Percentiles rank a stretch among this genome's conserved stretches.
These are phyloP conservation scores for Glycine soja DNA, from an alignment of 306 rosid genomes.

Conservation along the genomic window DNA sequence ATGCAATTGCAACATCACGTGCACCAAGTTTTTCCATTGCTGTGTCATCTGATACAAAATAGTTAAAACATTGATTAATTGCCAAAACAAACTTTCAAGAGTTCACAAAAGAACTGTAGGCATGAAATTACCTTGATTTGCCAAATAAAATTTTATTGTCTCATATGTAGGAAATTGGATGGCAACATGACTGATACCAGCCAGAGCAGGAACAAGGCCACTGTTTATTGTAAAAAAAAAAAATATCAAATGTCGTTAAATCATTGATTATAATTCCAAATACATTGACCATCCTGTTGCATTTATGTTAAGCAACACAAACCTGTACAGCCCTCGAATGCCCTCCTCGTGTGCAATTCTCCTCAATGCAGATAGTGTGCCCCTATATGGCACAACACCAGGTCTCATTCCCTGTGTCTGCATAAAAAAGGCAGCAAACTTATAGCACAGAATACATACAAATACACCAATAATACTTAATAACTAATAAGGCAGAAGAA, in stretches of 20 bases:
- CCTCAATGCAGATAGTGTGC: slow-evolving; percentile 78
- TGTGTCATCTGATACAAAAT: slow-evolving; percentile 58
- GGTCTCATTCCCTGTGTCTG: slow-evolving; percentile 88
- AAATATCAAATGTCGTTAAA: slow-evolving; percentile 36
- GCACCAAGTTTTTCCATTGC: slow-evolving; percentile 76
- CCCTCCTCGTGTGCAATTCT: slow-evolving; percentile 96
- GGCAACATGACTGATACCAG: slow-evolving; percentile 91
- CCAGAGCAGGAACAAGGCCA: slow-evolving; percentile 93
- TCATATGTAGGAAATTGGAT: slow-evolving; percentile 89
- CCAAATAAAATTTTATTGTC: slow-evolving; percentile 73
- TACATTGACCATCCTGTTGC: slow-evolving; percentile 8
- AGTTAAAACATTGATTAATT: slow-evolving; percentile 26
- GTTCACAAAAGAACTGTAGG: slow-evolving; percentile 13
- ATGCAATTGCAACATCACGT: slow-evolving; percentile 85
- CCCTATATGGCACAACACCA: slow-evolving; percentile 75
- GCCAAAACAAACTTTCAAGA: slow-evolving; percentile 26
- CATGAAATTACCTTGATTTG: slow-evolving; percentile 64
- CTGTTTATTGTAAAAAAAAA: slow-evolving; percentile 51
- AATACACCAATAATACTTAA: background rate
- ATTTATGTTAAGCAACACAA: slow-evolving; percentile 41
- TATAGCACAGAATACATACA: slow-evolving; percentile 30
- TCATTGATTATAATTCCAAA: slow-evolving; percentile 13
- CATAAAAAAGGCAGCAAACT: slow-evolving; percentile 44
- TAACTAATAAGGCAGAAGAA: background rate
- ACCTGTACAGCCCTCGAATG: slow-evolving; percentile 91